A percentile compares a stretch with the other conserved stretches of the same genome.
These are phyloP conservation scores for Lophium mytilinum DNA, from an alignment of 495 filamentous ascomycete species.

Conservation along the genomic window DNA sequence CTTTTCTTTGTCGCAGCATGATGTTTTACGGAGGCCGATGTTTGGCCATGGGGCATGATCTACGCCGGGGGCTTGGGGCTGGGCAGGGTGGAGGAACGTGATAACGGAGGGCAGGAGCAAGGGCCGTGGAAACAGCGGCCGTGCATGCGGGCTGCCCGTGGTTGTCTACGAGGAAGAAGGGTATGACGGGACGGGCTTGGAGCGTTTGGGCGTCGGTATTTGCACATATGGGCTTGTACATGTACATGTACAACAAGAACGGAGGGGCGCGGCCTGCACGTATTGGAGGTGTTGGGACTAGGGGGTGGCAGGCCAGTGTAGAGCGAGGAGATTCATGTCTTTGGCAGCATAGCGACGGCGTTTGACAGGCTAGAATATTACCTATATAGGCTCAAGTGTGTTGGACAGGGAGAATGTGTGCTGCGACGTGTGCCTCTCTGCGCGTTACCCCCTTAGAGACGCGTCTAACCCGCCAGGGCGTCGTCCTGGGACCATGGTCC, in stretches of 20 bases:
- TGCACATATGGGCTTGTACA: neutral
- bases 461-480: neutral
- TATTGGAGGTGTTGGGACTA: neutral
- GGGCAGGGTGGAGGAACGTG: neutral
- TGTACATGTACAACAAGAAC: constrained; percentile 1
- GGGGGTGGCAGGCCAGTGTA: neutral
- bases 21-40: neutral
- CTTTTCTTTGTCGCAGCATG: constrained; percentile 1
- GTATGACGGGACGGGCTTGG: neutral
- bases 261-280: neutral
- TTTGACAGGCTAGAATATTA: neutral
- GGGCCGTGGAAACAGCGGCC: constrained; percentile 8
- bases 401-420: neutral
- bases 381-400: too few relatives aligned
- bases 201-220: neutral
- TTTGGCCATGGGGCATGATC: neutral
- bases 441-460: neutral
- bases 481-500: too few relatives aligned
- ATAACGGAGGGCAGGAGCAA: neutral
- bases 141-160: constrained; percentile 1
- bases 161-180: constrained; percentile 13
- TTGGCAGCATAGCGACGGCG: constrained; percentile 26
- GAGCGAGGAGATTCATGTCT: neutral
- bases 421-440: neutral
- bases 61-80: neutral